Percentiles rank a stretch among this genome's conserved stretches.
phyloP scores from a whole-genome alignment of 257 asterid genomes.

The Craterostigma plantagineum region DNA sequence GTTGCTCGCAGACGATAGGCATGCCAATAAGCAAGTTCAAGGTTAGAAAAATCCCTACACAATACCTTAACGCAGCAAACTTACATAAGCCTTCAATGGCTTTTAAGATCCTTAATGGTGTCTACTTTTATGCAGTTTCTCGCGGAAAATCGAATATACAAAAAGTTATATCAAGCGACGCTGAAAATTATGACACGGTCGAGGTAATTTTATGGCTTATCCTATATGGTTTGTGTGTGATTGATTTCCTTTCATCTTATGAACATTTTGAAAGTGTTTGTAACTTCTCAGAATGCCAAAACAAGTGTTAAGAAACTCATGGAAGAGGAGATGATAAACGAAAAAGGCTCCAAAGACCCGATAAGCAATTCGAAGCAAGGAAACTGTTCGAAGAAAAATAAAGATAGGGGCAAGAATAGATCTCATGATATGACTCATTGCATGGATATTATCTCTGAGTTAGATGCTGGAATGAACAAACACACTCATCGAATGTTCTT shows the following conservation, averaged over 20 bases:
- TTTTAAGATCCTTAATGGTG: neutral
- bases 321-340: slow-evolving; percentile 74
- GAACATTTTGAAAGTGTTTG: neutral
- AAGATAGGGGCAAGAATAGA: slow-evolving; percentile 20
- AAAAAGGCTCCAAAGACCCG: slow-evolving; percentile 23
- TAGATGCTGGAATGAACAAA: slow-evolving; percentile 16
- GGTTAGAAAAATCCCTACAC: slow-evolving; percentile 35
- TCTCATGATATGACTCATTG: too few relatives aligned
- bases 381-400: slow-evolving; percentile 18
- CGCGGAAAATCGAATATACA: slow-evolving; percentile 17
- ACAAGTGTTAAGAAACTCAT: slow-evolving; percentile 83
- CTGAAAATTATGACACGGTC: slow-evolving; percentile 13
- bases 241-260: neutral
- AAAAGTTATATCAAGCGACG: slow-evolving; percentile 10
- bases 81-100: slow-evolving; percentile 1
- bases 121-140: slow-evolving; percentile 12
- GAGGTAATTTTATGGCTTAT: slow-evolving; percentile 17
- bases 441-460: slow-evolving; percentile 21
- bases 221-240: neutral
- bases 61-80: too few relatives aligned
- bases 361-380: slow-evolving; percentile 15
- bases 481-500: too few relatives aligned
- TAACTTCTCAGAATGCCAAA: slow-evolving; percentile 27
- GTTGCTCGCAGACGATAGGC: slow-evolving; percentile 52
- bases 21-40: slow-evolving; percentile 19